These are phyloP conservation scores for Colletotrichum chrysophilum DNA, from an alignment of 2,329 filamentous ascomycete species.

Conservation along the genomic window DNA sequence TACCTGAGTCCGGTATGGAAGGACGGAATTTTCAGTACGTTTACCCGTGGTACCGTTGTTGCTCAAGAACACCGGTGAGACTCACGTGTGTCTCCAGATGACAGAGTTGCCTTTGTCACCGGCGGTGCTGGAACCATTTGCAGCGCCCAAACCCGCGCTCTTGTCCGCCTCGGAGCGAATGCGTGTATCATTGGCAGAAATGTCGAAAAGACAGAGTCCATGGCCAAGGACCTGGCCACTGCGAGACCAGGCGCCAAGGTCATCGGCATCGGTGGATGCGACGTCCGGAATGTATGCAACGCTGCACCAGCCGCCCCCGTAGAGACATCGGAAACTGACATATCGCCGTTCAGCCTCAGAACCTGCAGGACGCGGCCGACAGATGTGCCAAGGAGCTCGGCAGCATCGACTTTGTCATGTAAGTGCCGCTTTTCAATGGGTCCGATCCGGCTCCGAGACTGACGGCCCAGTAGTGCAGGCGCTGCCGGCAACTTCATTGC, in stretches of 20 bases:
- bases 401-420: constrained; percentile 92
- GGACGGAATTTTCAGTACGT: constrained; percentile 83
- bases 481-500: constrained; percentile 96
- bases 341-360: constrained; percentile 53
- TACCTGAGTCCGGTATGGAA: constrained; percentile 86
- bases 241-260: constrained; percentile 82
- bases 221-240: constrained; percentile 82
- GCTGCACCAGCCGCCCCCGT: neutral
- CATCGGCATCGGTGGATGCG: constrained; percentile 80
- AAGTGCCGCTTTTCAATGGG: constrained; percentile 33
- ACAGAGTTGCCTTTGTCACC: constrained; percentile 93
- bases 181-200: constrained; percentile 94
- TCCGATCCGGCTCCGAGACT: neutral
- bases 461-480: constrained; percentile 68
- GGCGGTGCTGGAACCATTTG: constrained; percentile 94
- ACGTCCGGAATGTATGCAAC: constrained; percentile 72
- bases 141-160: constrained; percentile 88
- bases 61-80: constrained; percentile 8
- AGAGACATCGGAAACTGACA: neutral
- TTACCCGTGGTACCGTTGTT: neutral
- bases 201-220: constrained; percentile 82
- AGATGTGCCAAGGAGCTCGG: constrained; percentile 84
- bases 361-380: constrained; percentile 76
- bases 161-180: constrained; percentile 90
- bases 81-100: constrained; percentile 54